A percentile compares a stretch with the other conserved stretches of the same genome.
Evolutionary conservation across 2,329 filamentous ascomycete genomes (phyloP).

Genomic region (Hymenoscyphus linearis): DNA sequence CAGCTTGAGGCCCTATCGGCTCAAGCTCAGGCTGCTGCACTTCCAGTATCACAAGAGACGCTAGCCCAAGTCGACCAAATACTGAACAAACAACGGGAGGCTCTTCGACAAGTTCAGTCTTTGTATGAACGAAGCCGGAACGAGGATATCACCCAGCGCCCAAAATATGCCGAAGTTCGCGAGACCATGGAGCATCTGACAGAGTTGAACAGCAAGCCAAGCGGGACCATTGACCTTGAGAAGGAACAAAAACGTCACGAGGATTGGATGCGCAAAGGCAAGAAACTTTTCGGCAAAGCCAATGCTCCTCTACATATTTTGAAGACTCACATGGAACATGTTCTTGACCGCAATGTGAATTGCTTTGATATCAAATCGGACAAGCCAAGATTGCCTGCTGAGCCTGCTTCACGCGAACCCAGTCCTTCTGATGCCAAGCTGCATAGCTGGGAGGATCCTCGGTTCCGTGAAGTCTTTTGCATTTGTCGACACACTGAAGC

Average conservation of each 20-base stretch:
- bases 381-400: slow-evolving; percentile 82
- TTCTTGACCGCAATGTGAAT: slow-evolving; percentile 79
- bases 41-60: slow-evolving; percentile 80
- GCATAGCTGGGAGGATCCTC: slow-evolving; percentile 56
- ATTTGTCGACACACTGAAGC: slow-evolving; percentile 91
- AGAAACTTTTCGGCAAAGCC: slow-evolving; percentile 96
- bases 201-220: slow-evolving; percentile 87
- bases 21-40: slow-evolving; percentile 63
- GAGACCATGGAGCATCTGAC: slow-evolving; percentile 83
- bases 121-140: slow-evolving; percentile 74
- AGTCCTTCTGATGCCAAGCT: slow-evolving; percentile 50
- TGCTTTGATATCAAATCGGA: slow-evolving; percentile 86
- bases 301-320: slow-evolving; percentile 96
- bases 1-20: slow-evolving; percentile 87
- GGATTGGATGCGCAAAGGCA: slow-evolving; percentile 98
- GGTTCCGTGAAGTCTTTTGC: slow-evolving; percentile 80
- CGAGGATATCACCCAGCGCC: slow-evolving; percentile 70
- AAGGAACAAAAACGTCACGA: slow-evolving; percentile 92
- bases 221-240: slow-evolving; percentile 86
- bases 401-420: slow-evolving; percentile 83
- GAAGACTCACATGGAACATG: slow-evolving; percentile 89
- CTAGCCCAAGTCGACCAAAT: slow-evolving; percentile 82
- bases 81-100: slow-evolving; percentile 90
- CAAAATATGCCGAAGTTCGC: slow-evolving; percentile 83
- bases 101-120: slow-evolving; percentile 79